Conservation (phyloP, 2,329 filamentous ascomycete species). For the Arthrobotrys megalospora region DNA sequence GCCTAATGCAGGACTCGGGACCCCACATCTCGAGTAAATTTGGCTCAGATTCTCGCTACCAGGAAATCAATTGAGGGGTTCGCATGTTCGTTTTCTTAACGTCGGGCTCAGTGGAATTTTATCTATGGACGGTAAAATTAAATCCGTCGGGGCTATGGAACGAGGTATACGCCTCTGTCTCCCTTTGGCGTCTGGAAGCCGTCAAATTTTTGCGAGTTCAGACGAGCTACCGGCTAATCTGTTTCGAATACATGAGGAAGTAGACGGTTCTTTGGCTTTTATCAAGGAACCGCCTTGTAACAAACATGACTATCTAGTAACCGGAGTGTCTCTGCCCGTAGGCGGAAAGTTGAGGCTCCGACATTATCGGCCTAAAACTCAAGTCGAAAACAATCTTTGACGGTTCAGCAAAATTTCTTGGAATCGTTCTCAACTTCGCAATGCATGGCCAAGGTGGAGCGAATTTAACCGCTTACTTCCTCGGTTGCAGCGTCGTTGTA, state of each 20-base stretch:
- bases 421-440: no score
- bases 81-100: not conserved
- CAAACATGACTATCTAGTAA: not conserved
- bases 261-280: not conserved
- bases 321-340: not conserved
- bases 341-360: no score
- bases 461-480: no score
- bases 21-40: conserved; percentile 28
- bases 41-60: conserved; percentile 40
- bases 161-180: not conserved
- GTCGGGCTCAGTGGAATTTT: conserved; percentile 1
- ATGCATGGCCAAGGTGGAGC: no score
- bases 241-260: not conserved
- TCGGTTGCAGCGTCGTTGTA: no score
- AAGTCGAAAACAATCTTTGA: no score
- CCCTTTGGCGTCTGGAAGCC: not conserved
- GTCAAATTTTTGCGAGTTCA: not conserved
- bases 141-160: conserved; percentile 16
- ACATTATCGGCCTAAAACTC: no score
- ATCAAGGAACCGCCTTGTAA: not conserved
- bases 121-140: conserved; percentile 19
- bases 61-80: conserved; percentile 10
- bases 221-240: conserved; percentile 1
- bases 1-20: conserved; percentile 18
- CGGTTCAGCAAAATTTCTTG: no score